Evolutionary conservation across 768 basidiomycete genomes (phyloP).

Genomic region (Tylopilus rubrobrunneus): DNA sequence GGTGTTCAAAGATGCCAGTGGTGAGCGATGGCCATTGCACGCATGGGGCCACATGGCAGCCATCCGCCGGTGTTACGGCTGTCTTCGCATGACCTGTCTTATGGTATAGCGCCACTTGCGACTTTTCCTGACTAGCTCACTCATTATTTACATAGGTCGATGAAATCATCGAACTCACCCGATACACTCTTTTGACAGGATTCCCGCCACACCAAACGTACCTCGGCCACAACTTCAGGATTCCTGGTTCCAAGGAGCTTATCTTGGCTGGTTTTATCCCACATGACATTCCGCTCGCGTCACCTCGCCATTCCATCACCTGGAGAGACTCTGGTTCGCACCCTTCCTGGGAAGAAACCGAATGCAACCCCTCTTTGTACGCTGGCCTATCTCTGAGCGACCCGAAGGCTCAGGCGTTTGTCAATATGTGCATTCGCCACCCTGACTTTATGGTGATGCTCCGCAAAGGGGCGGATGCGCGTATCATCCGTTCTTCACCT

Average conservation of each 20-base stretch:
- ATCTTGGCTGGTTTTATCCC: conserved; percentile 31
- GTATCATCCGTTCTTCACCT: conserved; percentile 23
- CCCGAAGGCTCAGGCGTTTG: conserved; percentile 26
- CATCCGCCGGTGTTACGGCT: conserved; percentile 29
- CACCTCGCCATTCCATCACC: conserved; percentile 22
- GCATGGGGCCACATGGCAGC: conserved; percentile 35
- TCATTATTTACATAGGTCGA: conserved; percentile 23
- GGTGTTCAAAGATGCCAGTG: conserved; percentile 30
- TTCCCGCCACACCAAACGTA: conserved; percentile 13
- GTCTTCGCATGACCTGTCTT: conserved; percentile 30
- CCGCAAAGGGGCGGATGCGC: conserved; percentile 27
- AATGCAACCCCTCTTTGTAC: conserved; percentile 24
- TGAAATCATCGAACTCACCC: conserved; percentile 28
- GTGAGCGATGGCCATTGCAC: conserved; percentile 31
- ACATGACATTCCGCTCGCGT: conserved; percentile 19
- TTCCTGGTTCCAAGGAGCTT: conserved; percentile 26
- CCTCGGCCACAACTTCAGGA: conserved; percentile 21
- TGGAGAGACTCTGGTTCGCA: conserved; percentile 11
- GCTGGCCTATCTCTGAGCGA: conserved; percentile 28
- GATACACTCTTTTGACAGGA: conserved; percentile 23
- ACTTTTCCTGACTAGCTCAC: background rate
- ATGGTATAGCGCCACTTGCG: conserved; percentile 18
- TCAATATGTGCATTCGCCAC: conserved; percentile 30
- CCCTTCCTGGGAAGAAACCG: conserved; percentile 27
- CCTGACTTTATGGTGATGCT: conserved; percentile 31